phyloP scores from a whole-genome alignment of 345 rosid genomes.

The Mangifera indica region DNA sequence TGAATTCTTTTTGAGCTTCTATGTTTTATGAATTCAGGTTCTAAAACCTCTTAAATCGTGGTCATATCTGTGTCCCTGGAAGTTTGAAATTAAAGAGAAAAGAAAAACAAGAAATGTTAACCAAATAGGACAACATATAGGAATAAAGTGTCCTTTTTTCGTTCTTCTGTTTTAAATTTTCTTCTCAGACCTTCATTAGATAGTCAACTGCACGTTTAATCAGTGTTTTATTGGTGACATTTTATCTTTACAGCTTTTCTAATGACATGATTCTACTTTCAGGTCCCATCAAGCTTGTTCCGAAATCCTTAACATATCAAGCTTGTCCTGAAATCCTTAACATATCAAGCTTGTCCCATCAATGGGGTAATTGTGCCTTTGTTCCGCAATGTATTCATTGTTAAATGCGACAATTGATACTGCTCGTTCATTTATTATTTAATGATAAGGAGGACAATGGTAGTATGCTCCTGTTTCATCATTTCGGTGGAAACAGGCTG shows the following conservation, averaged over 20 bases:
- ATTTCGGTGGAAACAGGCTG: too few relatives aligned
- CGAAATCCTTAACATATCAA: slow-evolving; percentile 33
- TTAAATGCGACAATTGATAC: too few relatives aligned
- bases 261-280: slow-evolving; percentile 23
- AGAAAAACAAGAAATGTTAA: not conserved
- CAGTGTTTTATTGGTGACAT: not conserved
- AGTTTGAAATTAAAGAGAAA: not conserved
- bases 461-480: too few relatives aligned
- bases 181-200: not conserved
- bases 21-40: not conserved
- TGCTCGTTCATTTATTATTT: too few relatives aligned
- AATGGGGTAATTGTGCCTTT: too few relatives aligned
- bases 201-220: not conserved
- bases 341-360: too few relatives aligned
- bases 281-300: slow-evolving; percentile 65
- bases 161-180: too few relatives aligned
- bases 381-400: too few relatives aligned
- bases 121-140: not conserved
- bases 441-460: too few relatives aligned
- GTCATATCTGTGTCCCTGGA: not conserved
- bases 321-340: slow-evolving; percentile 16
- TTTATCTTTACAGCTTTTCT: not conserved
- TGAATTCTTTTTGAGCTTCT: not conserved
- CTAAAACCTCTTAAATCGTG: not conserved
- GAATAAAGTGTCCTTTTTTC: not conserved